Base-by-base conservation (phyloP, 2,329 filamentous ascomycete genomes). In the Cladophialophora immunda region DNA sequence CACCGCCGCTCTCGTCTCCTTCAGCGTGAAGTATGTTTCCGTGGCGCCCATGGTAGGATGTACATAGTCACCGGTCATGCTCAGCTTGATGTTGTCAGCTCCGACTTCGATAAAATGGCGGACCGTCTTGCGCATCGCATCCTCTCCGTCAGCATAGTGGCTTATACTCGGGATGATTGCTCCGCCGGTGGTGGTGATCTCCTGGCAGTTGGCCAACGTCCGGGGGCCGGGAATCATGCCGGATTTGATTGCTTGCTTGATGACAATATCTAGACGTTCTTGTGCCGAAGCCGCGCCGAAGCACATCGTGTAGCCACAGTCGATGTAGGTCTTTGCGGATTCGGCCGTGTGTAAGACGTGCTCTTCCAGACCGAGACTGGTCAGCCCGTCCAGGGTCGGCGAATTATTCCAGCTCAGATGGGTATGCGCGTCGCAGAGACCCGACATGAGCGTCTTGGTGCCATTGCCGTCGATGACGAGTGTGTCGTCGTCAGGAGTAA, bases 291-390 rank as follows among this genome's bases (percentile, higher is more conserved):
- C 60, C 19, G 60, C 60, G 29, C 60, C 60, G 32, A 62, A 62
- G 34, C 60, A 62, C 60, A 62, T 62, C 25, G 60, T 62, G 36
- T 62, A 62, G 19, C 60, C 60, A 50, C 60, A 62, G n/a, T 62
- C 60, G 25, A 62, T 29, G 60, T 62, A 62, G 19, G 60, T 62
- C 52, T 56, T 62, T 7, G 60, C 60, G 13, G 60, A 62, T 17
- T 62, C 32, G 4, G 60, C 60, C 13, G 60, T 62, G 53, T 53
- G 50, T 2, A 62, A 32, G 27, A 62, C 60, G 17, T 62, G 60
- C 25, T 62, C 60, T n/a, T 62, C 60, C 13, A 62, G 60, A 17
- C 22, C 22, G 15, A 62, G 32, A 32, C 52, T 34, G 13, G 60
- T 62, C 15, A 62, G 60, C 4, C 60, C 60, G 29, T 62, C 60